Percentiles rank a stretch among this genome's conserved stretches.
These are phyloP conservation scores for Tolypocladium paradoxum DNA, from an alignment of 2,329 filamentous ascomycete genomes.

Conservation along the genomic window DNA sequence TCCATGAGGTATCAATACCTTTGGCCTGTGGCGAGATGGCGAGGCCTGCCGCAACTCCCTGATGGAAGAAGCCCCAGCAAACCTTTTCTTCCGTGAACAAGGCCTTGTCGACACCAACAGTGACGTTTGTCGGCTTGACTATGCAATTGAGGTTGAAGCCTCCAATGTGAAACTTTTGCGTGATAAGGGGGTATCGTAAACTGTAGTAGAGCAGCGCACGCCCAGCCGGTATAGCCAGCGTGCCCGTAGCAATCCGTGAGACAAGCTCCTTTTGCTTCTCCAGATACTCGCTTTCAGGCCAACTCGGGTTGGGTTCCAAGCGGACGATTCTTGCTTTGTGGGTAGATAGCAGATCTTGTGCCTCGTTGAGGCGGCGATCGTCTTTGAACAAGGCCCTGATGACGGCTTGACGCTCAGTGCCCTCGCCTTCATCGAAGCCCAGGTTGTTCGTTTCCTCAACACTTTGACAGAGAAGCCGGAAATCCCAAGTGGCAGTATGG, in stretches of 20 bases:
- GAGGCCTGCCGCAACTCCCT: conserved; percentile 84
- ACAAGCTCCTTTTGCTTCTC: conserved; percentile 90
- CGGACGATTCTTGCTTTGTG: conserved; percentile 70
- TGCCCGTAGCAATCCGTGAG: conserved; percentile 75
- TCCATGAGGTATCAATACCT: conserved; percentile 97
- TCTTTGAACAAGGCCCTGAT: conserved; percentile 84
- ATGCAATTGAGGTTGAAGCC: conserved; percentile 88
- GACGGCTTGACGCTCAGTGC: conserved; percentile 72
- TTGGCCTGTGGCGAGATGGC: conserved; percentile 83
- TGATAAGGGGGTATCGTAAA: conserved; percentile 76
- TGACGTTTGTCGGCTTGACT: conserved; percentile 85
- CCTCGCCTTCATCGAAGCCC: conserved; percentile 66
- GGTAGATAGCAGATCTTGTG: conserved; percentile 74
- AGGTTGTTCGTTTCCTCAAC: conserved; percentile 48
- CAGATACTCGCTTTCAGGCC: conserved; percentile 77
- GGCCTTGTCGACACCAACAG: conserved; percentile 81
- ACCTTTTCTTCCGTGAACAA: conserved; percentile 92
- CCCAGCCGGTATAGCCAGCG: conserved; percentile 78
- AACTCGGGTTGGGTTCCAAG: conserved; percentile 61
- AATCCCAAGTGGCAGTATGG: conserved; percentile 61
- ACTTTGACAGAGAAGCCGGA: conserved; percentile 64
- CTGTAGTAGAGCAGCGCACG: conserved; percentile 82
- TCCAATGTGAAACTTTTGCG: conserved; percentile 79
- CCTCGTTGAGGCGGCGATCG: conserved; percentile 82
- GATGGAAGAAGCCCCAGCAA: conserved; percentile 97